These are phyloP conservation scores for Camelina hispida DNA, from an alignment of 345 rosid genomes.

Conservation along the genomic window DNA sequence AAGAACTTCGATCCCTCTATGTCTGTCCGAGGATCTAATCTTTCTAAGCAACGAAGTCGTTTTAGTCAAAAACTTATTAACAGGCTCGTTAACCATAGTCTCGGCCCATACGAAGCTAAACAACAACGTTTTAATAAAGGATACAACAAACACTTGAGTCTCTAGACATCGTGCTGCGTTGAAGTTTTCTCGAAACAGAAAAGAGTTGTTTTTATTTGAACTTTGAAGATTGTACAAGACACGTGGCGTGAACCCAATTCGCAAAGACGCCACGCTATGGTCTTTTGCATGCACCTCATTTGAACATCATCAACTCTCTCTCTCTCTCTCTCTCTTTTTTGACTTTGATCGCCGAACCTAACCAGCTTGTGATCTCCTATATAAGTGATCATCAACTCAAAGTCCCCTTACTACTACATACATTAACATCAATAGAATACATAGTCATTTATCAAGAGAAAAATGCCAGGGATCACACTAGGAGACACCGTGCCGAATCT, in stretches of 20 bases:
- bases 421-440: constrained; percentile 3
- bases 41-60: neutral
- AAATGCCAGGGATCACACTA: constrained; percentile 74
- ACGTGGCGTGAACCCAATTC: constrained; percentile 34
- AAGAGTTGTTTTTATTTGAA: neutral
- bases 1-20: too few species aligned
- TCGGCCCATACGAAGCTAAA: neutral
- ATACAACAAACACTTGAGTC: constrained; percentile 3
- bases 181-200: neutral
- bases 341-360: constrained; percentile 24
- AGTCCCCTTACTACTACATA: neutral
- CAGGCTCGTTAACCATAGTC: neutral
- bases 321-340: neutral
- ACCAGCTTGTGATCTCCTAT: constrained; percentile 31
- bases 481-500: constrained; percentile 81
- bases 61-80: neutral
- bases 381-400: constrained; percentile 19
- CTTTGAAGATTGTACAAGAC: constrained; percentile 14
- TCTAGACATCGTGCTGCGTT: too few species aligned
- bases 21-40: constrained; percentile 34
- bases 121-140: neutral
- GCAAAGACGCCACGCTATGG: constrained; percentile 34
- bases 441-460: neutral
- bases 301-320: constrained; percentile 16
- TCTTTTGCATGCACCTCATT: constrained; percentile 38